Base-by-base conservation (phyloP, 768 basidiomycete species). In the Strobilomyces dryophilus region DNA sequence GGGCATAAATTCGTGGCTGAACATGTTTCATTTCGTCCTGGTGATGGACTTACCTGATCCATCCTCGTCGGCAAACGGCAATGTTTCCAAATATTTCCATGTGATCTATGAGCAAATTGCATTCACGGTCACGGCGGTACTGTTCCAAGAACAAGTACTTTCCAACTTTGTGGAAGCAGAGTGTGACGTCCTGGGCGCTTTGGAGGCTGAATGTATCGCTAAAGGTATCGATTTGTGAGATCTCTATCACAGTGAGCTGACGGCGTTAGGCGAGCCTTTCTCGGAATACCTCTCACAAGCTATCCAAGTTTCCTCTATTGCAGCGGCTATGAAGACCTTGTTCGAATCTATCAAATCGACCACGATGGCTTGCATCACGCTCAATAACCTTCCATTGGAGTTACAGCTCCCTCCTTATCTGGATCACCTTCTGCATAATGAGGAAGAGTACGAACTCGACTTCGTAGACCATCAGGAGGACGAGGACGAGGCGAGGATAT, bases 11-110 rank as follows among this genome's bases (percentile, higher is more conserved):
- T 71, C 76, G 7, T 84, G 84, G 81, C 66, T 92, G 43, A 78
- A 87, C 60, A 85, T 79, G 47, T 93, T 97, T 68, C 89, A 95
- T 70, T 75, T 97, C 56, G 87, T 93, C 10, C 69, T 95, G 48
- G 91, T 95, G 15, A 74, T 95, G 45, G 93, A 97, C 69, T 76
- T 89, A 20, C 94, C 94, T 3, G 92, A 95, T 68, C 91, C 93
- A 9, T 90, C 90, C 9, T 92, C 88, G 12, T 87, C 87, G 8
- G 82, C 85, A 20, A 85, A 84, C 5, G 87, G 87, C 12, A 89
- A 88, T 62, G 73, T 92, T 29, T 73, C 80, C 45, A 85, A 83
- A 65, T 89, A 93, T 64, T 84, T 92, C 60, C 91, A 95, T 64
- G 82, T 85, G 43, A 81, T 97, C 36, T 97, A 97, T 63, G 82